Percentiles rank a stretch among this genome's conserved stretches.
These are phyloP conservation scores for Xylaria telfairii DNA, from an alignment of 495 filamentous ascomycete genomes.

Conservation along the genomic window DNA sequence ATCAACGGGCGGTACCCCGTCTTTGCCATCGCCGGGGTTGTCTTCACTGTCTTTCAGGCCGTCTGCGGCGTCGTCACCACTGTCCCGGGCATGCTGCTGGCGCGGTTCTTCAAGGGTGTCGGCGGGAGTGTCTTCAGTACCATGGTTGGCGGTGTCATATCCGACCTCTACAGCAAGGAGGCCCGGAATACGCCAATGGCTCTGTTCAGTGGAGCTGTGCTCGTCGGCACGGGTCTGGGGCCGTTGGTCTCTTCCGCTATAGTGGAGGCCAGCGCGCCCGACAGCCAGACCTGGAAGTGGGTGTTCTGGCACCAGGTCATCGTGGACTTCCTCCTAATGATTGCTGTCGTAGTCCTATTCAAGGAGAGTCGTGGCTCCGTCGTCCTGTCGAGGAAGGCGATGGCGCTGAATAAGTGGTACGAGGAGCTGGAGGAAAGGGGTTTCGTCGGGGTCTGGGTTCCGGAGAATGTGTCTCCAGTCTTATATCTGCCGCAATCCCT, in stretches of 20 bases:
- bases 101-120: conserved; percentile 77
- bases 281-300: conserved; percentile 74
- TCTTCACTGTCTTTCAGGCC: conserved; percentile 72
- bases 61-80: conserved; percentile 77
- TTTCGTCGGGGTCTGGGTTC: conserved; percentile 65
- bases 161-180: conserved; percentile 81
- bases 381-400: conserved; percentile 78
- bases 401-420: conserved; percentile 78
- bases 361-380: conserved; percentile 86
- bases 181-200: conserved; percentile 92
- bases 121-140: conserved; percentile 84
- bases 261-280: conserved; percentile 53
- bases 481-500: background rate
- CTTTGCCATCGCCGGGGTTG: conserved; percentile 72
- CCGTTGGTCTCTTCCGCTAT: conserved; percentile 77
- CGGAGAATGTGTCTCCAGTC: background rate
- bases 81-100: conserved; percentile 75
- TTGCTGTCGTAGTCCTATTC: conserved; percentile 68
- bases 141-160: conserved; percentile 91
- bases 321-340: conserved; percentile 65
- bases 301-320: conserved; percentile 89
- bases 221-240: conserved; percentile 83
- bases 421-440: conserved; percentile 71
- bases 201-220: conserved; percentile 74
- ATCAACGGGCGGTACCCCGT: conserved; percentile 84